Evolutionary conservation across 2,329 filamentous ascomycete genomes (phyloP), one percentile per base, ranked within the genome.

Genomic region (Penicillium psychrosexuale): DNA sequence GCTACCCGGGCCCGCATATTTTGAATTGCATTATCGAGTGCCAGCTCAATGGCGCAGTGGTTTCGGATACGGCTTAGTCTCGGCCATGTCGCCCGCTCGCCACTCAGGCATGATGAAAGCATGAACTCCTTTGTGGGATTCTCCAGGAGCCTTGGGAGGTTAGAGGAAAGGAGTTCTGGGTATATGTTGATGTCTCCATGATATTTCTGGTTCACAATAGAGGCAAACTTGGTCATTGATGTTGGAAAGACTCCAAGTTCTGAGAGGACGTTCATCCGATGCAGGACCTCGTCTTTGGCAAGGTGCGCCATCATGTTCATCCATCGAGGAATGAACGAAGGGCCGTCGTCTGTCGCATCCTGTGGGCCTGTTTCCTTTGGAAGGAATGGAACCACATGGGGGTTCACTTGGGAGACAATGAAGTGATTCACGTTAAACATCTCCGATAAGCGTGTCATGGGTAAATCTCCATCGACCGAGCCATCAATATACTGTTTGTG

Each of bases 351-450:
- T 53, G 51, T 65, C 51, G 66, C 56, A 36, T 53, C 57, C 17
- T 57, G 63, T 28, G 66, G 61, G 68, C 67, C 80, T 57, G 91
- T 88, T 55, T 95, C 89, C 61, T 86, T 89, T 15, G 84, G 80
- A 15, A 97, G 77, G 66, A 97, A 96, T 0, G 91, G 90, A 0
- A 95, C 84, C 8, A 97, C 90, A 65, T 97, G 93, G 0, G 93
- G 93, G 66, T 97, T 97, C 47, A 97, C 91, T 70, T 97, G 93
- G 0, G 91, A 96, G 17, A 97, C 93, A 62, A 97, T 97, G 69
- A 97, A 97, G 70, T 97, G 93, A 67, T 97, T 97, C 69, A 97
- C 92, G 67, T 97, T 96, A 78, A 97, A 96, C 88, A 97, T 92
- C 68, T 96, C 91, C 0, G 91, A 86, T 15, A 97, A 79, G 2